Base-by-base conservation (phyloP, 1,284 basidiomycete genomes). In the Vanrija pseudolonga region DNA sequence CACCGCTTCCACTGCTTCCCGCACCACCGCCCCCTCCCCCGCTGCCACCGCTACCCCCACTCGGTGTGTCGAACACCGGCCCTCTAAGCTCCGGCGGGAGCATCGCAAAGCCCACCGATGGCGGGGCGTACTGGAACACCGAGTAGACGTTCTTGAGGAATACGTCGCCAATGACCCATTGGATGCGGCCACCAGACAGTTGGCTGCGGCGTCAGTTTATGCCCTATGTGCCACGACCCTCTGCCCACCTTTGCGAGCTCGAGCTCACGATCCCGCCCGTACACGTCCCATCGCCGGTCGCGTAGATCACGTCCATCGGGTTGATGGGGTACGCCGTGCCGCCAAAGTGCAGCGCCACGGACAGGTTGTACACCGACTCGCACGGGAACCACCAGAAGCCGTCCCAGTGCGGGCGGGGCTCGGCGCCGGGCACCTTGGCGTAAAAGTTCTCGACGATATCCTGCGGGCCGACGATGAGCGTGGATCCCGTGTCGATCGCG, bases 91-190 rank as follows among this genome's bases (percentile, higher is more conserved):
- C 32, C 2, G 32, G 32, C 32, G 32, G 32, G 2, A 77, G 59
- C n/a, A 77, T 53, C 6, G 91, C 91, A 67, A 95, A 93, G 0
- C 92, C 91, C 49, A 95, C 84, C 3, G 89, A 84, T 0, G 87
- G 76, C 0, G 90, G 88, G 20, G 78, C 74, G 61, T 84, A 86
- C 39, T 88, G 82, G 78, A 86, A 94, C 6, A 91, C 87, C 0
- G 89, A 85, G 77, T 92, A 95, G 0, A 92, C 89, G 67, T 92
- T 93, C 83, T 94, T 96, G 81, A 81, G 47, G 32, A 70, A 71
- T 17, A 71, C 71, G 53, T 69, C 71, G 8, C 75, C 75, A 6
- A 77, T 66, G 51, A 76, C 70, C 74, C 72, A 76, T 39, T 74
- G 70, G 15, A 76, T 32, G 32, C 32, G 32, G 32, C 32, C 32